Conservation (phyloP, 2,329 filamentous ascomycete species). For the Pseudopithomyces maydicus region DNA sequence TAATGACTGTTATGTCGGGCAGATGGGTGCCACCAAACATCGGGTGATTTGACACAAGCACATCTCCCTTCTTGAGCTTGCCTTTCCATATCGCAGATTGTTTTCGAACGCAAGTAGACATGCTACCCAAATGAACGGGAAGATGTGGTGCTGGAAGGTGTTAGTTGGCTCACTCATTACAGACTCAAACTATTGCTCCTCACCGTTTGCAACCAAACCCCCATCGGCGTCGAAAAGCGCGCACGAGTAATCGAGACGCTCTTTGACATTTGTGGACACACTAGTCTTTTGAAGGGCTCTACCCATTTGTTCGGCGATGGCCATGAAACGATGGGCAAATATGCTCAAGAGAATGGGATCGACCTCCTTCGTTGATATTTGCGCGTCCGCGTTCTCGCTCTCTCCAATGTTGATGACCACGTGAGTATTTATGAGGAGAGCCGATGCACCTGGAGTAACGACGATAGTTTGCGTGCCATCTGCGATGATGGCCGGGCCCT, state of each 20-base stretch:
- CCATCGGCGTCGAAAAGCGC: slow-evolving; percentile 79
- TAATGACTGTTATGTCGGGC: slow-evolving; percentile 81
- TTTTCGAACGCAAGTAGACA: slow-evolving; percentile 82
- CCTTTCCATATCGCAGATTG: slow-evolving; percentile 82
- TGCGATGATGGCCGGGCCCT: slow-evolving; percentile 83
- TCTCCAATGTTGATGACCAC: slow-evolving; percentile 84
- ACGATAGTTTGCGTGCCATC: slow-evolving; percentile 93
- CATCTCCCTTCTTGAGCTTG: slow-evolving; percentile 77
- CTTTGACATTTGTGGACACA: slow-evolving; percentile 80
- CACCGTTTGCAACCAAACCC: slow-evolving; percentile 74
- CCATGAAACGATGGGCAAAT: slow-evolving; percentile 84
- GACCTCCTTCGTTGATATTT: slow-evolving; percentile 61
- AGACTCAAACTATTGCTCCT: slow-evolving; percentile 1
- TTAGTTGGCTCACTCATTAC: slow-evolving; percentile 12
- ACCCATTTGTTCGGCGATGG: slow-evolving; percentile 85
- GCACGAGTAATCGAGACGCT: slow-evolving; percentile 82
- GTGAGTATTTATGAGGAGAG: slow-evolving; percentile 81
- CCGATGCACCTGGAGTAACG: slow-evolving; percentile 77
- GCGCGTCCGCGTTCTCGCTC: slow-evolving; percentile 54
- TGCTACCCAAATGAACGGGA: slow-evolving; percentile 79
- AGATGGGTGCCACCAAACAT: slow-evolving; percentile 84
- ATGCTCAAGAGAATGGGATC: slow-evolving; percentile 80
- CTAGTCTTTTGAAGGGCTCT: slow-evolving; percentile 78
- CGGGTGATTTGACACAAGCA: slow-evolving; percentile 83
- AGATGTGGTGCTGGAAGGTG: slow-evolving; percentile 68